Evolutionary conservation across 768 basidiomycete species (phyloP).

Genomic region (Suillus sp.): DNA sequence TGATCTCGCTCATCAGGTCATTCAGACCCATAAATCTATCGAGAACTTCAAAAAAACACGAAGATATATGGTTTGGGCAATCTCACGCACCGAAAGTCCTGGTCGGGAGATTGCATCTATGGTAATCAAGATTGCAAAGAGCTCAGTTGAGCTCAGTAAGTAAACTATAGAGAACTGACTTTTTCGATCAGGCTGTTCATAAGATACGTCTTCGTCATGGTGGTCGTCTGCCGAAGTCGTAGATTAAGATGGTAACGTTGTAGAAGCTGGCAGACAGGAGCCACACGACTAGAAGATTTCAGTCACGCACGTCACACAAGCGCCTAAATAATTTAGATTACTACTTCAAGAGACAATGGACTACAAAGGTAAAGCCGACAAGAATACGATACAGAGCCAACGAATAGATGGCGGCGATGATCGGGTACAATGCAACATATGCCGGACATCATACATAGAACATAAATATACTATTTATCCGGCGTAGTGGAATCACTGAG

Average conservation of each 20-base stretch:
- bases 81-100: slow-evolving; percentile 75
- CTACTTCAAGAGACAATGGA: background rate
- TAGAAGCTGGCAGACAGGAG: slow-evolving; percentile 27
- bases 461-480: slow-evolving; percentile 1
- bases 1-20: slow-evolving; percentile 89
- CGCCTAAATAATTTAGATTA: background rate
- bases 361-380: no score
- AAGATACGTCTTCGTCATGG: slow-evolving; percentile 83
- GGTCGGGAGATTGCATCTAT: slow-evolving; percentile 89
- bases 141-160: slow-evolving; percentile 12
- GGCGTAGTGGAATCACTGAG: background rate
- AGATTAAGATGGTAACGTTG: background rate
- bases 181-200: slow-evolving; percentile 88
- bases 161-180: slow-evolving; percentile 37
- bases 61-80: slow-evolving; percentile 19
- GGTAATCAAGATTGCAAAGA: slow-evolving; percentile 10
- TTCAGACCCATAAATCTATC: slow-evolving; percentile 96
- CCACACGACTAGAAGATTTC: slow-evolving; percentile 1
- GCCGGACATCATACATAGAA: background rate
- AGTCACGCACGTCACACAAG: background rate
- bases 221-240: slow-evolving; percentile 22
- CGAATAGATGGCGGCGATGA: slow-evolving; percentile 1
- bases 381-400: no score
- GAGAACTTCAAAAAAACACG: slow-evolving; percentile 22
- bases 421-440: background rate